Evolutionary conservation across 169 alveolate species (phyloP), one percentile per base, ranked within the genome.

Genomic region (Plasmodium ovale): DNA sequence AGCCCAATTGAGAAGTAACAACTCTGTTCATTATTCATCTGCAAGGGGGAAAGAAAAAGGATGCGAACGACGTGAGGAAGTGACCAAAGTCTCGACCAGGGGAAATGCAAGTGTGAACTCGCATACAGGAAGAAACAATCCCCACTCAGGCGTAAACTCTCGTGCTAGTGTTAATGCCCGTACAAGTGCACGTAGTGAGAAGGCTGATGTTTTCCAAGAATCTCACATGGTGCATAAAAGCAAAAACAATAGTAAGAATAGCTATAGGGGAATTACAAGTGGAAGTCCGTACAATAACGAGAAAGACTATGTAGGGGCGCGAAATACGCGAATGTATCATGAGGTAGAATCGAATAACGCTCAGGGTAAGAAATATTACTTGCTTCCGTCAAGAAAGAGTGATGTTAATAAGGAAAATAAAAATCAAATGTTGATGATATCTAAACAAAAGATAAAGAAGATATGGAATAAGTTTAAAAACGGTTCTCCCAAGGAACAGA

Each of bases 381-480:
- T 77, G 33, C 19, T 49, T 65, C 51, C 74, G 5, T 44, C 72
- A 14, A 60, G 62, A 54, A 77, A 64, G 29, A 60, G 56, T 42
- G 88, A 77, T 12, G 29, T 2, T 21, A 6, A 29, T 54, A 77
- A 77, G 49, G 73, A 77, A 2, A 51, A 60, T 29, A 77, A 49
- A 39, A 77, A 60, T 53, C 88, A 60, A 31, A 54, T 77, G 88
- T 9, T 77, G 25, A 54, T 64, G 58, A 62, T 62, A 19, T 77
- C 88, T 25, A 77, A 77, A 68, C 88, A 77, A 35, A 77, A 77
- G 19, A 77, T 77, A 47, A 77, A 77, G 39, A 77, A 77, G 19
- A 77, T 77, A 2, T 77, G 88, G 88, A 77, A 64, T 35, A 77
- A 77, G 37, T 77, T 77, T 77, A 77, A 77, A 68, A 37, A 54